These are phyloP conservation scores for Claviceps paspali DNA, from an alignment of 2,329 filamentous ascomycete species.

Conservation along the genomic window DNA sequence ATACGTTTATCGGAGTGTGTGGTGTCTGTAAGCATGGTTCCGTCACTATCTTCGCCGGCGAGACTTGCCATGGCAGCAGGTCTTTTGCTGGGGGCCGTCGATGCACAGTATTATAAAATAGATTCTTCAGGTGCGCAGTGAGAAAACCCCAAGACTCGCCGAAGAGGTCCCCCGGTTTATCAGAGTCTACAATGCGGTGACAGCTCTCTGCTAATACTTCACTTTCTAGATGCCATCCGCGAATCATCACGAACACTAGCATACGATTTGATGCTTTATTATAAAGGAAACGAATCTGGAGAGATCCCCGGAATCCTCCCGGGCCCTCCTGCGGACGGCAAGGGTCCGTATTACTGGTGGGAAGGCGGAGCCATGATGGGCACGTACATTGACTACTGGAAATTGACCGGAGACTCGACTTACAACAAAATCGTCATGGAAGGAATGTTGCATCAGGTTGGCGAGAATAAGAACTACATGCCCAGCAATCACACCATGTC, in stretches of 20 bases:
- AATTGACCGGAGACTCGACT: slow-evolving; percentile 46
- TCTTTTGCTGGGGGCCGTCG: slow-evolving; percentile 4
- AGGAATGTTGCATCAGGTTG: slow-evolving; percentile 43
- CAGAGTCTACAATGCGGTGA: neutral
- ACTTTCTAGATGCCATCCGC: slow-evolving; percentile 30
- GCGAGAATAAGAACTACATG: slow-evolving; percentile 42
- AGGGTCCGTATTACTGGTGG: slow-evolving; percentile 58
- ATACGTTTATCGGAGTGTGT: neutral
- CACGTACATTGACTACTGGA: slow-evolving; percentile 55
- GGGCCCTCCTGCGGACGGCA: slow-evolving; percentile 30
- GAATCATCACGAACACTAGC: slow-evolving; percentile 30
- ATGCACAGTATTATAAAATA: slow-evolving; percentile 17
- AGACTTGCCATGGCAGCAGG: slow-evolving; percentile 3
- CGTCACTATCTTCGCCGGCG: neutral
- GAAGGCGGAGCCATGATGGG: slow-evolving; percentile 55
- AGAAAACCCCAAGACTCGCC: too few relatives aligned
- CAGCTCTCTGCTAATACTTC: neutral
- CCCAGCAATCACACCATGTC: slow-evolving; percentile 42
- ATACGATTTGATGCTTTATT: slow-evolving; percentile 34
- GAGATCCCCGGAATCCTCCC: slow-evolving; percentile 41
- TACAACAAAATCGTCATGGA: slow-evolving; percentile 45
- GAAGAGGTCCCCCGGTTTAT: too few relatives aligned
- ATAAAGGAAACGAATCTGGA: slow-evolving; percentile 34
- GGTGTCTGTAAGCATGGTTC: slow-evolving; percentile 2
- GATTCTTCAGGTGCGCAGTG: slow-evolving; percentile 14